Conservation (phyloP, 2,329 filamentous ascomycete genomes). For the Nakataea oryzae region DNA sequence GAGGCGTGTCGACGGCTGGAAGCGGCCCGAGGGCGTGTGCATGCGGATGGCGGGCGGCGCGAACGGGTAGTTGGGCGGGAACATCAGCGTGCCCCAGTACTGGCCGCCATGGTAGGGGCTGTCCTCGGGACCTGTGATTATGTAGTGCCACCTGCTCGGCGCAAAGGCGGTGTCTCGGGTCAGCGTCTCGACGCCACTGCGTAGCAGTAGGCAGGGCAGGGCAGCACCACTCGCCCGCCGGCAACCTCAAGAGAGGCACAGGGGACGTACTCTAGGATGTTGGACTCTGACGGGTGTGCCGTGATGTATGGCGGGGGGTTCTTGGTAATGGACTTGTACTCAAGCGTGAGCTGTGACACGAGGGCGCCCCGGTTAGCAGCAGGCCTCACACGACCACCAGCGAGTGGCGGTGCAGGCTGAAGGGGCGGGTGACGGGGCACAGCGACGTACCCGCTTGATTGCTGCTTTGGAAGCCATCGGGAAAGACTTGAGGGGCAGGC, state of each 20-base stretch:
- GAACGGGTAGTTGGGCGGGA: conserved; percentile 94
- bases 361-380: neutral
- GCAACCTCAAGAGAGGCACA: neutral
- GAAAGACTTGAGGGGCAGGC: neutral
- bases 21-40: conserved; percentile 94
- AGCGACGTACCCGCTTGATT: conserved; percentile 52
- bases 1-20: conserved; percentile 82
- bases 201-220: neutral
- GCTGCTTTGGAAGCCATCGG: conserved; percentile 63
- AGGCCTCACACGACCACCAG: neutral
- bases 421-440: neutral
- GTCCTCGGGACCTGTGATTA: conserved; percentile 86
- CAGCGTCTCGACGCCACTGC: neutral
- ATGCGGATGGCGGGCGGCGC: conserved; percentile 95
- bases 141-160: conserved; percentile 75
- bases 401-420: neutral
- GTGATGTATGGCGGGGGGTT: conserved; percentile 84
- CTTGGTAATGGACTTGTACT: conserved; percentile 51
- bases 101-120: conserved; percentile 92
- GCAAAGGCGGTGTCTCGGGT: conserved; percentile 8
- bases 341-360: conserved; percentile 41
- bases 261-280: conserved; percentile 78
- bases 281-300: conserved; percentile 80
- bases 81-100: conserved; percentile 96
- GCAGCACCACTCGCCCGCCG: neutral